Evolutionary conservation across 2,329 filamentous ascomycete genomes (phyloP).

Genomic region (Fusarium lateritium): DNA sequence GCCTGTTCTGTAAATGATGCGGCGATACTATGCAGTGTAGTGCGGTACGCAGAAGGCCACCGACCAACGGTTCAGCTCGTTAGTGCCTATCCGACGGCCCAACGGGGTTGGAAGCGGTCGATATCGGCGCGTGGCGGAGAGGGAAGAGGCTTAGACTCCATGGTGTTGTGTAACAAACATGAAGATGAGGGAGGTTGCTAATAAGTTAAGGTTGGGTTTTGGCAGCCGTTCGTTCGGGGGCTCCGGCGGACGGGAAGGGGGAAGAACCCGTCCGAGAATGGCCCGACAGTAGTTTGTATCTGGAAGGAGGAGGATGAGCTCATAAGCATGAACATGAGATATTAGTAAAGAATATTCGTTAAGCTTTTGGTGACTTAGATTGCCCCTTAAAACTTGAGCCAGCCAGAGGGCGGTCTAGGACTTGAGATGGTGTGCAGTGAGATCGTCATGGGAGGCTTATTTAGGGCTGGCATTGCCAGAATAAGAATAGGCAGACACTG

Average conservation of each 20-base stretch:
- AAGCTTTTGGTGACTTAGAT: constrained; percentile 13
- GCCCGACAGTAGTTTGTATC: constrained; percentile 27
- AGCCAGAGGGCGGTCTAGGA: constrained; percentile 2
- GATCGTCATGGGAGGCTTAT: constrained; percentile 31
- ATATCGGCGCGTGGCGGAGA: constrained; percentile 5
- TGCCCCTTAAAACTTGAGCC: constrained; percentile 8
- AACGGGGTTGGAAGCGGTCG: constrained; percentile 11
- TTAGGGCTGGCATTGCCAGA: constrained; percentile 34
- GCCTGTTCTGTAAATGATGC: background rate
- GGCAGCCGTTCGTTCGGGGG: constrained; percentile 41
- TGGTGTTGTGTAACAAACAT: constrained; percentile 31
- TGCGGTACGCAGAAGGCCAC: constrained; percentile 7
- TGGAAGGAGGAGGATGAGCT: constrained; percentile 1
- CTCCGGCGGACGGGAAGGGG: constrained; percentile 40
- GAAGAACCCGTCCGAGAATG: constrained; percentile 36
- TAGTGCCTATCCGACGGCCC: constrained; percentile 3
- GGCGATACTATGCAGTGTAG: background rate
- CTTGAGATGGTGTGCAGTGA: constrained; percentile 25
- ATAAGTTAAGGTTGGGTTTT: constrained; percentile 36
- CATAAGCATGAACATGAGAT: background rate
- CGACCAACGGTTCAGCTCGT: constrained; percentile 7
- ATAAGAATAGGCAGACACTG: constrained; percentile 22
- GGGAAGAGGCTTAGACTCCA: constrained; percentile 9
- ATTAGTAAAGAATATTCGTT: background rate
- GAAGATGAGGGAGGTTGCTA: constrained; percentile 28